Percentiles rank a stretch among this genome's conserved stretches.
Conservation (phyloP, 2,329 filamentous ascomycete genomes). For the Alternaria rosae region DNA sequence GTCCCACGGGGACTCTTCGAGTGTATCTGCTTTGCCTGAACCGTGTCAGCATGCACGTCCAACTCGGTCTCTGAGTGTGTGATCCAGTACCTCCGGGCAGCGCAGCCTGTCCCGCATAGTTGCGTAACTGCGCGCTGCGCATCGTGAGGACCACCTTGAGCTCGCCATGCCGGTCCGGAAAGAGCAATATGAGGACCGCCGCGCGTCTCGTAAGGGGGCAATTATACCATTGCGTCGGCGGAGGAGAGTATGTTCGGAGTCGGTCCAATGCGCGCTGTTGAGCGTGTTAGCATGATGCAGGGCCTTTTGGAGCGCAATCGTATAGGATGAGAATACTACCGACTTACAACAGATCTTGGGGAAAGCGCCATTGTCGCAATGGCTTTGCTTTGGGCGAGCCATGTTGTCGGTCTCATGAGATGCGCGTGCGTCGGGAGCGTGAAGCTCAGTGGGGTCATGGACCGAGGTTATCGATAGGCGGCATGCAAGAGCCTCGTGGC, state of each 20-base stretch:
- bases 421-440: conserved; percentile 8
- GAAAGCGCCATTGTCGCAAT: conserved; percentile 42
- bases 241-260: conserved; percentile 63
- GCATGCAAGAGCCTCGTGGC: conserved; percentile 10
- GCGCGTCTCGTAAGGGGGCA: conserved; percentile 72
- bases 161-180: conserved; percentile 82
- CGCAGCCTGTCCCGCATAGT: conserved; percentile 77
- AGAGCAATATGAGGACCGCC: conserved; percentile 86
- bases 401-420: conserved; percentile 38
- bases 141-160: conserved; percentile 72
- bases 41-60: conserved; percentile 1
- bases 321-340: background rate
- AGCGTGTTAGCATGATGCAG: conserved; percentile 16
- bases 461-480: conserved; percentile 33
- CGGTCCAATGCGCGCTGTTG: conserved; percentile 60
- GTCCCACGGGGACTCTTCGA: conserved; percentile 69
- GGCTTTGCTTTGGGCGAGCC: conserved; percentile 39
- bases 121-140: conserved; percentile 65
- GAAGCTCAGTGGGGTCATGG: conserved; percentile 31
- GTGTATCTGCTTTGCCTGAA: conserved; percentile 62
- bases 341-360: conserved; percentile 38
- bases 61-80: background rate
- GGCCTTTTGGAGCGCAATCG: background rate
- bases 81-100: conserved; percentile 74
- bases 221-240: conserved; percentile 63